Conservation (phyloP, 1,139 yeast genomes). For the Arxiozyma slooffiae region DNA sequence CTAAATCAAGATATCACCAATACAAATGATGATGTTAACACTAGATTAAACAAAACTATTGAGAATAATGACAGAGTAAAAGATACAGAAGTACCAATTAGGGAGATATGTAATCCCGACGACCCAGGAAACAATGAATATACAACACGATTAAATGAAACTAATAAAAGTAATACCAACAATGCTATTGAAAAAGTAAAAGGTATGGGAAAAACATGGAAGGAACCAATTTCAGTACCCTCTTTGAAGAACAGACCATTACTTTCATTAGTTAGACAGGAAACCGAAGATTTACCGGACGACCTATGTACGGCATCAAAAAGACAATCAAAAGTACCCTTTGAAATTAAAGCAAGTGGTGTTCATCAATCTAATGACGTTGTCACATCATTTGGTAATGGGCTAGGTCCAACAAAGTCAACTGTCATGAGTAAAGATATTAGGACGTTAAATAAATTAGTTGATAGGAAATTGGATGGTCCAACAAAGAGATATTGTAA, state of each 20-base stretch:
- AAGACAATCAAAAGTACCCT: conserved; percentile 21
- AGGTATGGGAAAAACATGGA: neutral
- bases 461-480: conserved; percentile 25
- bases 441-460: conserved; percentile 25
- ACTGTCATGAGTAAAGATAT: conserved; percentile 28
- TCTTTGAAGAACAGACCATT: conserved; percentile 6
- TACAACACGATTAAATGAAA: too few species aligned
- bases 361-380: conserved; percentile 30
- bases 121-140: neutral
- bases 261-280: conserved; percentile 20
- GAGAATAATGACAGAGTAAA: neutral
- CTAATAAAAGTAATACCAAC: neutral
- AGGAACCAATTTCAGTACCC: conserved; percentile 7
- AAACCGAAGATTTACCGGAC: conserved; percentile 29
- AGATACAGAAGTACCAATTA: neutral
- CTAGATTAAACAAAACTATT: neutral
- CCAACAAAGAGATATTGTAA: conserved; percentile 4
- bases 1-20: neutral
- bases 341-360: conserved; percentile 32
- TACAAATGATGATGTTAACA: neutral
- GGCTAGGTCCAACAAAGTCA: conserved; percentile 30
- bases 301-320: conserved; percentile 21
- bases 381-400: conserved; percentile 29
- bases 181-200: neutral
- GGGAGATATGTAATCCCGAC: neutral